Evolutionary conservation across 805 yeast genomes (phyloP).

Genomic region (Suhomyces sp.): DNA sequence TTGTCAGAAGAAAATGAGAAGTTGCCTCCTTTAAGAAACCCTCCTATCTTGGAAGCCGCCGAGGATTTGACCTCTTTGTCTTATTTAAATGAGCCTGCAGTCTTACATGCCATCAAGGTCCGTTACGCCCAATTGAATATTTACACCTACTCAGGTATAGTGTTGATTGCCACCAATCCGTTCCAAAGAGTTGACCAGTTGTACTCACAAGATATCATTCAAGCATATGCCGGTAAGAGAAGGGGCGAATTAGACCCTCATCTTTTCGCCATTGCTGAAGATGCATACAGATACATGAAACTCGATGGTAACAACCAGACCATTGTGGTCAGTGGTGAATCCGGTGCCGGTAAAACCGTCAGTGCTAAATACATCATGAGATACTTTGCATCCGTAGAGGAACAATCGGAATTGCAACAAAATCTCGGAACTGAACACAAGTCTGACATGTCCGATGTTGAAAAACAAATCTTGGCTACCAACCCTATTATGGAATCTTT

Average conservation of each 20-base stretch:
- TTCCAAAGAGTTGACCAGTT: conserved; percentile 89
- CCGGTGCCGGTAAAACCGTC: conserved; percentile 98
- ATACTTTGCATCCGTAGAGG: conserved; percentile 92
- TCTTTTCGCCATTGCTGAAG: conserved; percentile 95
- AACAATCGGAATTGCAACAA: conserved; percentile 33
- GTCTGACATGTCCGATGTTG: conserved; percentile 82
- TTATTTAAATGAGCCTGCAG: conserved; percentile 94
- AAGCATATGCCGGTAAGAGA: conserved; percentile 88
- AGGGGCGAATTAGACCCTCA: conserved; percentile 97
- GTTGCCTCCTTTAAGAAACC: conserved; percentile 83
- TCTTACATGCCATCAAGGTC: conserved; percentile 85
- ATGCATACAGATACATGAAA: conserved; percentile 94
- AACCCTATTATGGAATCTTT: conserved; percentile 97
- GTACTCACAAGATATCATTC: conserved; percentile 89
- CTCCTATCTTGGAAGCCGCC: conserved; percentile 87
- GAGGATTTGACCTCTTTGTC: conserved; percentile 93
- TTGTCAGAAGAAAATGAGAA: conserved; percentile 54
- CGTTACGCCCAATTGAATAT: conserved; percentile 88
- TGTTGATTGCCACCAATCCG: conserved; percentile 93
- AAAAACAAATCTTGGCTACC: conserved; percentile 91
- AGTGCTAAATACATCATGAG: conserved; percentile 97
- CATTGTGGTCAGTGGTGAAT: conserved; percentile 94
- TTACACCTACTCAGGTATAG: conserved; percentile 96
- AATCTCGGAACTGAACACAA: conserved; percentile 37
- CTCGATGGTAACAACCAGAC: conserved; percentile 85